Percentiles rank a stretch among this genome's conserved stretches.
Evolutionary conservation across 2,329 filamentous ascomycete genomes (phyloP).

Genomic region (Sphaerulina musiva): DNA sequence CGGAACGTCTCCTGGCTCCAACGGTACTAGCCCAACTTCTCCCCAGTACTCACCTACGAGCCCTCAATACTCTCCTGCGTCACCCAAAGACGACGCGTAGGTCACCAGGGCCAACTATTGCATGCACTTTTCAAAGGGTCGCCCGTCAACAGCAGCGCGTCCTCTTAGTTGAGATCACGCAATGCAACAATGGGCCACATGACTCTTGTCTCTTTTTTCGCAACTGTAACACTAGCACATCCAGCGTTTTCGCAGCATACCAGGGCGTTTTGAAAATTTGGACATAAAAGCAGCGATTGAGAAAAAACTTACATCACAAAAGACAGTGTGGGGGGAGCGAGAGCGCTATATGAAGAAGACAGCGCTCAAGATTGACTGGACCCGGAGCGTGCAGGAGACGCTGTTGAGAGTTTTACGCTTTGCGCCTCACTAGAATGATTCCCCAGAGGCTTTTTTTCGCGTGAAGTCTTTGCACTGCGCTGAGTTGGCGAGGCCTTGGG

Average conservation of each 20-base stretch:
- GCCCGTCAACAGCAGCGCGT: constrained; percentile 19
- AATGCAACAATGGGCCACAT: neutral
- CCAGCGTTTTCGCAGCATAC: constrained; percentile 20
- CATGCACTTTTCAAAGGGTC: neutral
- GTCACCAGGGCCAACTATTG: neutral
- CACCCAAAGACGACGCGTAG: neutral
- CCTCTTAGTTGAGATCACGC: constrained; percentile 34
- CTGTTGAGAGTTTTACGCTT: neutral
- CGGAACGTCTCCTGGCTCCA: neutral
- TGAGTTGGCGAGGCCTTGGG: neutral
- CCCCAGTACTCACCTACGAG: constrained; percentile 53
- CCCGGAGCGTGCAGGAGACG: neutral
- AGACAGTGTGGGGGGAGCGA: neutral
- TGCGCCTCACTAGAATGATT: constrained; percentile 1
- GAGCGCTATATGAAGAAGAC: neutral
- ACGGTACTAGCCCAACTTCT: constrained; percentile 39
- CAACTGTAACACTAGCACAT: constrained; percentile 18
- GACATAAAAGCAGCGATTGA: constrained; percentile 21
- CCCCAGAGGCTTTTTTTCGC: neutral
- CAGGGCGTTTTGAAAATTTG: constrained; percentile 18
- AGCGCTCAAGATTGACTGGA: neutral
- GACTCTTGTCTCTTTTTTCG: constrained; percentile 6
- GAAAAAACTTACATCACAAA: constrained; percentile 1
- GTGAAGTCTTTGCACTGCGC: neutral
- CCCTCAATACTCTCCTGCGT: constrained; percentile 41